Evolutionary conservation across 805 yeast genomes (phyloP), one percentile per base, ranked within the genome.

Genomic region (Spathaspora arborariae): DNA sequence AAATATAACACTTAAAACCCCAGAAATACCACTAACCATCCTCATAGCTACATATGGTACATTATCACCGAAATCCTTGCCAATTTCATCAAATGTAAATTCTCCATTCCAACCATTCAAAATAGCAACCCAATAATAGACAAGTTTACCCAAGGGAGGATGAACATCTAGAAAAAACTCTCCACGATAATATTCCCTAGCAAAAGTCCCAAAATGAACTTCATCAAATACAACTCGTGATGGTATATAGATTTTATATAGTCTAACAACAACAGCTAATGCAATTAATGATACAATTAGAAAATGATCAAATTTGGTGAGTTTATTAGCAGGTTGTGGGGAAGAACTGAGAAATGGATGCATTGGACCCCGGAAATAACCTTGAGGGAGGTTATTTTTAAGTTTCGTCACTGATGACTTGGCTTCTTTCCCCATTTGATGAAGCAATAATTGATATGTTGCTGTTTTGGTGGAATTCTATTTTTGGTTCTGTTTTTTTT

Each of bases 161-260:
- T 84, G 85, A 21, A 83, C 83, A 56, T 84, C 90, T 55, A 84
- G 69, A 63, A 82, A 84, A 60, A 80, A 84, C 36, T 75, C 70
- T 20, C 88, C 87, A 44, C 68, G 68, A 52, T 73, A 72, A 62
- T 81, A 81, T 33, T 72, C 66, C 38, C 61, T 55, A 7, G 72
- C 68, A 52, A 61, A 70, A 1, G 65, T 63, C 5, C 74, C 72
- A 35, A 70, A 62, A 50, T 74, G 76, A 1, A 64, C 63, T 51
- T 79, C 82, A 53, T 75, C 80, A 51, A 74, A 74, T n/a, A 75
- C 72, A 18, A 76, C 74, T n/a, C 60, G 56, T 8, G 55, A 46
- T 1, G 80, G 80, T 3, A 47, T 41, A 1, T 62, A 65, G 2
- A 75, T 47, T 16, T 60, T 61, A 48, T 63, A 63, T 26, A 70